Evolutionary conservation across 495 filamentous ascomycete genomes (phyloP).

Genomic region (Hyaloscypha finlandica): DNA sequence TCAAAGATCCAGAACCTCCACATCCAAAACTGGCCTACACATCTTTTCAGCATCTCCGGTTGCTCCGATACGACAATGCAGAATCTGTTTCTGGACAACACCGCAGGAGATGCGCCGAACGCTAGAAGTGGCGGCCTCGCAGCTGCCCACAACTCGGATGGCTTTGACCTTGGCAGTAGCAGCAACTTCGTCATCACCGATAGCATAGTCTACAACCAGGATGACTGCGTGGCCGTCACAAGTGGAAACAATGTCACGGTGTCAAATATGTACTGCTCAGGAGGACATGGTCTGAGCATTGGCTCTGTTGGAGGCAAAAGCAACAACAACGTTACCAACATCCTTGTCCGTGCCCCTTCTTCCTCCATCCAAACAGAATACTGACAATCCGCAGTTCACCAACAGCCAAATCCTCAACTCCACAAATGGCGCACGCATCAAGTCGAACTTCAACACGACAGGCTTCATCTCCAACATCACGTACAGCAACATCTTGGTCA

Average conservation of each 20-base stretch:
- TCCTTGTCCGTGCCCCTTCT: constrained; percentile 27
- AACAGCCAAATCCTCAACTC: constrained; percentile 37
- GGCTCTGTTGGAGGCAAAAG: constrained; percentile 50
- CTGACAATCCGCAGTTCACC: constrained; percentile 31
- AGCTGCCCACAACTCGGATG: constrained; percentile 47
- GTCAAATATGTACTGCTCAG: constrained; percentile 42
- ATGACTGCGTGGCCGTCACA: constrained; percentile 49
- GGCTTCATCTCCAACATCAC: constrained; percentile 44
- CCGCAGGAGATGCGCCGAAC: constrained; percentile 46
- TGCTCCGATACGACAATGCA: constrained; percentile 36
- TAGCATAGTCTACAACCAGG: constrained; percentile 44
- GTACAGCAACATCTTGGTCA: constrained; percentile 46
- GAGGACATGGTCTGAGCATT: constrained; percentile 50
- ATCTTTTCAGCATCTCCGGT: constrained; percentile 41
- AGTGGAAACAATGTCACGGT: constrained; percentile 42
- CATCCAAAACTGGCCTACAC: constrained; percentile 47
- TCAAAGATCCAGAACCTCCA: constrained; percentile 41
- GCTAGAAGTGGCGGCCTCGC: constrained; percentile 35
- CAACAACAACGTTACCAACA: constrained; percentile 49
- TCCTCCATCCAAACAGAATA: not conserved
- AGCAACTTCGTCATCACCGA: constrained; percentile 36
- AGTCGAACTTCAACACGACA: constrained; percentile 46
- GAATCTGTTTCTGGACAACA: constrained; percentile 44
- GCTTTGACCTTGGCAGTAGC: constrained; percentile 42
- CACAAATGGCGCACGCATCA: constrained; percentile 48